Conservation (phyloP, 2,329 filamentous ascomycete genomes). For the Colletotrichum tofieldiae region DNA sequence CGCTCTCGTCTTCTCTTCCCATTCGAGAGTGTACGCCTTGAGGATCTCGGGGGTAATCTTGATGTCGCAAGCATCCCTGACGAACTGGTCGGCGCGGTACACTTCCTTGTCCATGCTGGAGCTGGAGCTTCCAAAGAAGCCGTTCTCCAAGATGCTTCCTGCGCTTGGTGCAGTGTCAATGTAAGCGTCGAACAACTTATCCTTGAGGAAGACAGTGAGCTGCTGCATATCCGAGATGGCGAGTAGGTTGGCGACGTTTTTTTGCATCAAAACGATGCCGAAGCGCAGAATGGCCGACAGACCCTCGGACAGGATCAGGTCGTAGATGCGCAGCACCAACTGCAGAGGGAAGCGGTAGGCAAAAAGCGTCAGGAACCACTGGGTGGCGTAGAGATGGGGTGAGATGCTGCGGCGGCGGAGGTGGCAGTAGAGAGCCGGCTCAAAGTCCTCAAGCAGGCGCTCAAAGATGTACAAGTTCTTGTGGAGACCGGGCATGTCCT, state of each 20-base stretch:
- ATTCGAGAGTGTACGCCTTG: constrained; percentile 85
- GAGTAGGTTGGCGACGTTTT: constrained; percentile 85
- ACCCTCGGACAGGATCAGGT: constrained; percentile 93
- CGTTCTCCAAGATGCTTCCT: constrained; percentile 94
- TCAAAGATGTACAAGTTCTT: constrained; percentile 96
- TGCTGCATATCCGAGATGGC: constrained; percentile 92
- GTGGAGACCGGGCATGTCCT: constrained; percentile 97
- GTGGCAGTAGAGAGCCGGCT: constrained; percentile 95
- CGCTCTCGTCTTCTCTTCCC: constrained; percentile 89
- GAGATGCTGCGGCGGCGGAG: constrained; percentile 89
- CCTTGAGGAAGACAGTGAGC: constrained; percentile 91
- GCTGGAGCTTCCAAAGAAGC: constrained; percentile 95
- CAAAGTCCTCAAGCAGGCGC: constrained; percentile 90
- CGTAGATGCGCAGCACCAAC: constrained; percentile 95
- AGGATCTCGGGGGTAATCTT: constrained; percentile 88
- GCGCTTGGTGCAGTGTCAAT: constrained; percentile 94
- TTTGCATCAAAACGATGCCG: constrained; percentile 95
- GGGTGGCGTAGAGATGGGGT: constrained; percentile 94
- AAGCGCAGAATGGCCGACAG: constrained; percentile 95
- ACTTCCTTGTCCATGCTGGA: constrained; percentile 94
- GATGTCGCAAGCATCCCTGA: constrained; percentile 91
- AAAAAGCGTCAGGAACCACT: constrained; percentile 99
- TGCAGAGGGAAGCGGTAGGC: constrained; percentile 97
- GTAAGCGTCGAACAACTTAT: constrained; percentile 95
- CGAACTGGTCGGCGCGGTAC: constrained; percentile 93